Conservation (phyloP, 2,329 filamentous ascomycete species). For the Diaporthe longicolla region DNA sequence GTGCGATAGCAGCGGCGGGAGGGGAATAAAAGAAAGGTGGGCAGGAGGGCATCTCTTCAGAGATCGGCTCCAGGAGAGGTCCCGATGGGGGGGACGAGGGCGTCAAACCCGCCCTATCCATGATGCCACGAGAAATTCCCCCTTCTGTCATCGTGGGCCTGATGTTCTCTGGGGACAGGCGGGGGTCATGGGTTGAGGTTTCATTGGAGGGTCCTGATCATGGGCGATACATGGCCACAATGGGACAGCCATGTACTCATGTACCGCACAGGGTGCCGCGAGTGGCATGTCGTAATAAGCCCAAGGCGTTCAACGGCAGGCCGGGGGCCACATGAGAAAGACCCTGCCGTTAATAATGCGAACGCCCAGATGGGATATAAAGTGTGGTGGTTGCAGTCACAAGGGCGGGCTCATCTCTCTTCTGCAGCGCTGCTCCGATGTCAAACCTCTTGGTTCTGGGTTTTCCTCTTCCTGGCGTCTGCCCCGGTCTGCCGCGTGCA, state of each 20-base stretch:
- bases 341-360: constrained; percentile 14
- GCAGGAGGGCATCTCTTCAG: constrained; percentile 18
- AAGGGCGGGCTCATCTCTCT: constrained; percentile 31
- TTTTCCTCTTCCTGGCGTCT: constrained; percentile 13
- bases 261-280: neutral
- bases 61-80: constrained; percentile 29
- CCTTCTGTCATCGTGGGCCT: constrained; percentile 18
- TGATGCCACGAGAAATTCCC: constrained; percentile 36
- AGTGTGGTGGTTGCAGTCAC: constrained; percentile 32
- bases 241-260: constrained; percentile 7
- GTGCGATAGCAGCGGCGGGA: constrained; percentile 21
- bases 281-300: constrained; percentile 12
- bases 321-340: constrained; percentile 18
- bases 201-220: constrained; percentile 27
- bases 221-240: neutral
- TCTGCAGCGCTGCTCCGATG: constrained; percentile 15
- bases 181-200: constrained; percentile 21
- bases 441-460: neutral
- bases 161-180: constrained; percentile 14
- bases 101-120: constrained; percentile 4
- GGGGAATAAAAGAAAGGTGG: constrained; percentile 15
- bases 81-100: neutral
- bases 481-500: constrained; percentile 25
- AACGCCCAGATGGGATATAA: constrained; percentile 17
- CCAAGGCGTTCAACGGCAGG: constrained; percentile 23